Percentiles rank a stretch among this genome's conserved stretches.
phyloP scores from a whole-genome alignment of 495 filamentous ascomycete genomes.

The Neurospora sublineolata region DNA sequence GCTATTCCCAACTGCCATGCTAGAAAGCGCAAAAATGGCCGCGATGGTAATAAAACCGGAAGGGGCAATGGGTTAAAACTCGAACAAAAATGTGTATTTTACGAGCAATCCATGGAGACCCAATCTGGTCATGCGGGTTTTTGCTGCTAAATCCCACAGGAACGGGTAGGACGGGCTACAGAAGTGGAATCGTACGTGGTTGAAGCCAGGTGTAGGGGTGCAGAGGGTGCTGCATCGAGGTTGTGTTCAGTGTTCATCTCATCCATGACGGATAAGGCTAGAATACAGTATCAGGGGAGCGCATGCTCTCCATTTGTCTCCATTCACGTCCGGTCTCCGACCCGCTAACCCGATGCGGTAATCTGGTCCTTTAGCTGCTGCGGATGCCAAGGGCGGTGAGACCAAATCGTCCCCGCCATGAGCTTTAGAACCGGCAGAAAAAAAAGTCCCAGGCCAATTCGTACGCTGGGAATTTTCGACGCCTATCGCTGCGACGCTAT shows the following conservation, averaged over 20 bases:
- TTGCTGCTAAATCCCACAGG: not conserved
- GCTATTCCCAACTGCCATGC: not conserved
- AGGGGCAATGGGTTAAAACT: not conserved
- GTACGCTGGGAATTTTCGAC: slow-evolving; percentile 10
- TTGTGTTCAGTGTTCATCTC: not conserved
- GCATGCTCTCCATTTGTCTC: not conserved
- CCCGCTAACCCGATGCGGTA: not conserved
- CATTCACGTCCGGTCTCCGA: not conserved
- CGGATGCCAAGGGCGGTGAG: slow-evolving; percentile 14
- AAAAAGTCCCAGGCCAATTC: slow-evolving; percentile 13
- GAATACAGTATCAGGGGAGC: not conserved
- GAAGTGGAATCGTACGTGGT: not conserved
- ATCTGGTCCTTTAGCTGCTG: not conserved
- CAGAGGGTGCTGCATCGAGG: not conserved
- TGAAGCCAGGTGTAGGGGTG: not conserved
- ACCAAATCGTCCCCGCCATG: slow-evolving; percentile 9
- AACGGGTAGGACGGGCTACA: not conserved
- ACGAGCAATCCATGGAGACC: not conserved
- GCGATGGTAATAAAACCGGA: not conserved
- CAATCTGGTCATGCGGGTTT: not conserved
- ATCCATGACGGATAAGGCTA: not conserved
- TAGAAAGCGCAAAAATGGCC: not conserved
- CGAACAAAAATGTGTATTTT: not conserved
- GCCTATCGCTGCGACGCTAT: not conserved
- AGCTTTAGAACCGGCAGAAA: slow-evolving; percentile 19